phyloP scores from a whole-genome alignment of 768 basidiomycete genomes.

The Mrakia frigida region DNA sequence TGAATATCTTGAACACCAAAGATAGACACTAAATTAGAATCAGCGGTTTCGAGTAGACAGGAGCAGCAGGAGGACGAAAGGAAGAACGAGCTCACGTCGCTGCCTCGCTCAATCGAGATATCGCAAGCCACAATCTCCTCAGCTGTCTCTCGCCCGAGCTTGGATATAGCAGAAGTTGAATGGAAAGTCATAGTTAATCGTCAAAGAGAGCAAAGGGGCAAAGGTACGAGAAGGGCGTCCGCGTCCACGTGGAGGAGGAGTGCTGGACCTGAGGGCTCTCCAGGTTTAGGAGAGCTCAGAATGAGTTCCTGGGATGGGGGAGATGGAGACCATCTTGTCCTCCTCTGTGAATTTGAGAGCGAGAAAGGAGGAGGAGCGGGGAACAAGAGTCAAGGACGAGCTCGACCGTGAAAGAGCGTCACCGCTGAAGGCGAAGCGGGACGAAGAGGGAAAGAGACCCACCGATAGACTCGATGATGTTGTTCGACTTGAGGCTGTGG shows the following conservation, averaged over 20 bases:
- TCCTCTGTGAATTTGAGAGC: background rate
- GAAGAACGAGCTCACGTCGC: too few relatives aligned
- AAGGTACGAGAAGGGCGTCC: background rate
- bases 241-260: too few relatives aligned
- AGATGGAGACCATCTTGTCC: conserved; percentile 9
- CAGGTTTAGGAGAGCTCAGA: background rate
- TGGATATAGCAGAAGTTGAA: background rate
- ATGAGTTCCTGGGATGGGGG: background rate
- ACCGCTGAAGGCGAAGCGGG: background rate
- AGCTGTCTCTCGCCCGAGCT: too few relatives aligned
- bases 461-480: conserved; percentile 21
- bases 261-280: background rate
- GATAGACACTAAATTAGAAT: too few relatives aligned
- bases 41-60: too few relatives aligned
- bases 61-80: too few relatives aligned
- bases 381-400: background rate
- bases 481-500: background rate
- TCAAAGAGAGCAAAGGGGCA: background rate
- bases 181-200: background rate
- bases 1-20: too few relatives aligned
- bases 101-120: too few relatives aligned
- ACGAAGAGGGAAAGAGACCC: background rate
- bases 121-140: too few relatives aligned
- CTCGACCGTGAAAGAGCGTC: background rate
- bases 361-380: background rate